Evolutionary conservation across 495 filamentous ascomycete species (phyloP), one percentile per base, ranked within the genome.

Genomic region (Terfezia boudieri): DNA sequence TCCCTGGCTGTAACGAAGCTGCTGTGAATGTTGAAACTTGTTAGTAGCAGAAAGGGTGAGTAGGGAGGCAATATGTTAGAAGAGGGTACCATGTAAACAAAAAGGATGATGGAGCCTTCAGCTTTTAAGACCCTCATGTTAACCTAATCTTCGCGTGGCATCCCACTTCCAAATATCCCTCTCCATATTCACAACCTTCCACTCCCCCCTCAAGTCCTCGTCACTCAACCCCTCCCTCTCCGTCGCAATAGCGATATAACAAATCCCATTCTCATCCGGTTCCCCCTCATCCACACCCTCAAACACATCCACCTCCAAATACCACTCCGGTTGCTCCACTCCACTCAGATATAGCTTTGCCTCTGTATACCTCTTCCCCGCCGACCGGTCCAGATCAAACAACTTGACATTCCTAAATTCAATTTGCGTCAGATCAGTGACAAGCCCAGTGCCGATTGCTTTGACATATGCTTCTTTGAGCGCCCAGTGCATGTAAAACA

Each of bases 381-480:
- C 8, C 8, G 14, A 14, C 17, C 17, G 12, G 14, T 20, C 41
- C 12, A 14, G 12, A 51, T 51, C 49, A 26, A 51, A 51, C 22
- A 59, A 35, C n/a, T 35, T 22, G 41, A 59, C 38, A 36, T 48
- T 32, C 49, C 49, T 53, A 50, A 65, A 65, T 37, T 65, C 62
- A 9, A 65, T 56, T 35, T 53, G 53, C 36, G 56, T 48, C 9
- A 65, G 54, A 17, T 65, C 53, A 22, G 53, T 56, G 26, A 65
- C 59, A 9, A 65, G 26, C 9, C 63, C 63, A 2, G 59, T 61
- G 8, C 63, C 63, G 4, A 62, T 50, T 22, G 63, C 63, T 53
- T 65, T 65, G 50, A 58, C 61, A 41, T 64, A 65, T n/a, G 63
- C 63, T 41, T 65, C 63, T 48, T 65, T 65, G 43, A 65, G 11